Conservation (phyloP, 2,329 filamentous ascomycete genomes). For the Gaeumannomyces sp. region DNA sequence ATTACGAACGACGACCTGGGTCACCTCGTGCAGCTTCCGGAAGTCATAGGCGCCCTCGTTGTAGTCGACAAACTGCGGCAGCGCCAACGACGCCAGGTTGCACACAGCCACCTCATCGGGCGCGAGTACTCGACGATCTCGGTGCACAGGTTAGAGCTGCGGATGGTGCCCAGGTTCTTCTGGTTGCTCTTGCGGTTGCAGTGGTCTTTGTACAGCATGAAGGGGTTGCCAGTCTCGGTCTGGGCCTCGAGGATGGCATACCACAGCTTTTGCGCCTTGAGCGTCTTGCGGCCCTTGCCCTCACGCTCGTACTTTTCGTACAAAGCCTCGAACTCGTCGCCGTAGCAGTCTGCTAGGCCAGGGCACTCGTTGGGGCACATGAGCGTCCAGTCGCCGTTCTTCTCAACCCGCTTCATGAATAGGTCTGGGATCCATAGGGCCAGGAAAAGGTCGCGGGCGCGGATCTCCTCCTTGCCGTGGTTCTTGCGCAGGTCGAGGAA, state of each 20-base stretch:
- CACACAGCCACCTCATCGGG: slow-evolving; percentile 98
- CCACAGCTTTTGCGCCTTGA: slow-evolving; percentile 99
- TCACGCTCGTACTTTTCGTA: slow-evolving; percentile 90
- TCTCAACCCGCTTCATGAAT: slow-evolving; percentile 99
- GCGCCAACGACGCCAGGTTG: slow-evolving; percentile 90
- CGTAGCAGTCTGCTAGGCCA: slow-evolving; percentile 91
- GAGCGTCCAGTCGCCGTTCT: slow-evolving; percentile 93
- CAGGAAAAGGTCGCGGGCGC: slow-evolving; percentile 94
- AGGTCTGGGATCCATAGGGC: slow-evolving; percentile 98
- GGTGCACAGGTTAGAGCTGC: slow-evolving; percentile 97
- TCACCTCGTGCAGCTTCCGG: slow-evolving; percentile 91
- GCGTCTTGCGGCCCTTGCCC: slow-evolving; percentile 79
- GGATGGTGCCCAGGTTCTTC: slow-evolving; percentile 98
- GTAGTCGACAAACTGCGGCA: slow-evolving; percentile 88
- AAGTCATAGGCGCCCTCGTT: slow-evolving; percentile 85
- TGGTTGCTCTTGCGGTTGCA: slow-evolving; percentile 99
- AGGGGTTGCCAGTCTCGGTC: slow-evolving; percentile 97
- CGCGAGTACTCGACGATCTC: slow-evolving; percentile 98
- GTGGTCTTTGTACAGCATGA: slow-evolving; percentile 99
- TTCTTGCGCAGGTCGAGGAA: slow-evolving; percentile 99
- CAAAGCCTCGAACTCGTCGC: slow-evolving; percentile 91
- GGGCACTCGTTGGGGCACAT: slow-evolving; percentile 98
- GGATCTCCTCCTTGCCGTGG: slow-evolving; percentile 96
- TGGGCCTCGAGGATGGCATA: slow-evolving; percentile 97
- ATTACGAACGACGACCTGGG: slow-evolving; percentile 87